Conservation (phyloP, 2,329 filamentous ascomycete species). For the Didymella pomorum region DNA sequence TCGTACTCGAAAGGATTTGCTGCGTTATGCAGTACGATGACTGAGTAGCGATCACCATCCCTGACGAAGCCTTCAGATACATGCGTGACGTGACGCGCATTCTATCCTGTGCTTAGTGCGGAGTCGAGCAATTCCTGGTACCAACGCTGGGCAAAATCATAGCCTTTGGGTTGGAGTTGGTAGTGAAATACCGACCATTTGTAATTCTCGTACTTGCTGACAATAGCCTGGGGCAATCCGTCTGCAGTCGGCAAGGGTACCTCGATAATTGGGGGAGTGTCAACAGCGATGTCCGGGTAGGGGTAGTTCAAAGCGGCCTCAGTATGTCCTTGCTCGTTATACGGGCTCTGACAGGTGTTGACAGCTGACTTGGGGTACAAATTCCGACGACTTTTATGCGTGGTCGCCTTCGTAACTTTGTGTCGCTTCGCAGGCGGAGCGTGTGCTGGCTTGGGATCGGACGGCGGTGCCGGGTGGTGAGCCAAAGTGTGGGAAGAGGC, state of each 20-base stretch:
- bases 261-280: not conserved
- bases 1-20: conserved; percentile 29
- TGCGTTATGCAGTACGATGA: conserved; percentile 44
- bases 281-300: not conserved
- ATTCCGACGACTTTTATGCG: not conserved
- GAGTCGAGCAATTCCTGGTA: conserved; percentile 11
- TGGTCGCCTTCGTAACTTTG: not conserved
- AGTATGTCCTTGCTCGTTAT: not conserved
- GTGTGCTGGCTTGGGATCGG: not conserved
- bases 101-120: not conserved
- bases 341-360: not conserved
- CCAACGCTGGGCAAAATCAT: conserved; percentile 21
- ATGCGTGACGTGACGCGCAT: conserved; percentile 25
- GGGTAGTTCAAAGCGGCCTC: too few relatives aligned
- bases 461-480: not conserved
- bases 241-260: conserved; percentile 6
- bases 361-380: too few relatives aligned
- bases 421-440: conserved; percentile 1
- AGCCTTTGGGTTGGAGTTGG: conserved; percentile 23
- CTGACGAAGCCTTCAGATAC: conserved; percentile 36
- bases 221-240: conserved; percentile 26
- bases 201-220: conserved; percentile 31
- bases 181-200: conserved; percentile 35
- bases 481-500: not conserved
- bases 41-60: conserved; percentile 23